Base-by-base conservation (phyloP, 768 basidiomycete species). In the Naganishia vaughanmartiniae region DNA sequence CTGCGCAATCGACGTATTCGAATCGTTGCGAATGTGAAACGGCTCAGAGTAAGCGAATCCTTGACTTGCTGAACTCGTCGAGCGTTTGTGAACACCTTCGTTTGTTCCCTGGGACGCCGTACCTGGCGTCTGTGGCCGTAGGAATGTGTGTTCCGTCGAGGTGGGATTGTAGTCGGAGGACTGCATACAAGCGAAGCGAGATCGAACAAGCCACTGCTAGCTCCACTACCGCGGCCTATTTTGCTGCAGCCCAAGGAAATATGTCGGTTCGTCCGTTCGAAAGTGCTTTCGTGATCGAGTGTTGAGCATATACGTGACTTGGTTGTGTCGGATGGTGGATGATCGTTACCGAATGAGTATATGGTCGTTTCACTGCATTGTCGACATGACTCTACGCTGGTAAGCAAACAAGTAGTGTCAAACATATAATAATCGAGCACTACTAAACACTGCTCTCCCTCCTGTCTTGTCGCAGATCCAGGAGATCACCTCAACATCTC, bases 11-110 rank as follows among this genome's bases (percentile, higher is more conserved):
- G 60, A 63, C 4, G 60, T 42, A n/a, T 39, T 63, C 21, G 60
- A 63, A 26, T 63, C 60, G 60, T 63, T 63, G 24, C 60, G 60
- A 26, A 42, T 45, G 42, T 63, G 60, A 26, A 63, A 63, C 10
- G 60, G 60, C n/a, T 63, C n/a, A 12, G 5, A 12, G 26, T 42
- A 63, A 2, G 19, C 60, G 39, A 63, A 63, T 26, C 24, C 39
- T 26, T 63, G 60, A 42, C 60, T 63, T 14, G 24, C 28, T 17
- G 39, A 24, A 36, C 39, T 63, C n/a, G 46, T 24, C 17, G 26
- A 28, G 24, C 39, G 60, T 63, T 63, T 63, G 7, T 45, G 60
- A 30, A 21, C 24, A 28, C 39, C n/a, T 36, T 21, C 42, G 60
- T 26, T 30, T 30, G 60, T 30, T 45, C 34, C 15, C 24, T 60